Evolutionary conservation across 2,329 filamentous ascomycete genomes (phyloP).

Genomic region (Epichloe uncinata): DNA sequence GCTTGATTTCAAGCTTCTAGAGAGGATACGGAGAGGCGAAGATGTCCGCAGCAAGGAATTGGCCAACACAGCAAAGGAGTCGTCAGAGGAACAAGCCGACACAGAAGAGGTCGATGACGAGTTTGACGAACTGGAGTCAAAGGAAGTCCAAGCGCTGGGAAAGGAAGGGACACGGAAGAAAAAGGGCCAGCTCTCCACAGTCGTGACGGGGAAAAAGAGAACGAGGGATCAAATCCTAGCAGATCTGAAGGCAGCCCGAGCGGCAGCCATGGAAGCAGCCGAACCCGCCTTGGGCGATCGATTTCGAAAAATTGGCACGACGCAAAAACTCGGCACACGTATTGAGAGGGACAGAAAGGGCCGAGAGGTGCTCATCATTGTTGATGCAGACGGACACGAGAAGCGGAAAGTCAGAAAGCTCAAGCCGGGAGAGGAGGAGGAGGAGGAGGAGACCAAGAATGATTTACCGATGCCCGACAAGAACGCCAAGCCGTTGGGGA

Average conservation of each 20-base stretch:
- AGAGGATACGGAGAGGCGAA: slow-evolving; percentile 55
- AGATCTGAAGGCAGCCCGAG: slow-evolving; percentile 49
- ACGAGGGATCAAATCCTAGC: slow-evolving; percentile 54
- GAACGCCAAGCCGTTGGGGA: slow-evolving; percentile 44
- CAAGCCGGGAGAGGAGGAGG: slow-evolving; percentile 23
- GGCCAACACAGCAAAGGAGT: slow-evolving; percentile 14
- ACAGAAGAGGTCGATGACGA: slow-evolving; percentile 47
- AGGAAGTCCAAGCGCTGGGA: slow-evolving; percentile 38
- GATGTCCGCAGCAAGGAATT: slow-evolving; percentile 39
- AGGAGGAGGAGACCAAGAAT: slow-evolving; percentile 21
- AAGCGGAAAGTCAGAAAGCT: slow-evolving; percentile 50
- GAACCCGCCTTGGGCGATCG: slow-evolving; percentile 41
- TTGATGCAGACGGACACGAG: slow-evolving; percentile 53
- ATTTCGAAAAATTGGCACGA: slow-evolving; percentile 52
- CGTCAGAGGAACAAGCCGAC: slow-evolving; percentile 13
- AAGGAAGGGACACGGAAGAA: slow-evolving; percentile 41
- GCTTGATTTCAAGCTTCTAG: slow-evolving; percentile 69
- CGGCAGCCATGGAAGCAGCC: slow-evolving; percentile 42
- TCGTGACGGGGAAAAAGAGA: slow-evolving; percentile 44
- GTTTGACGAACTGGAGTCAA: slow-evolving; percentile 43
- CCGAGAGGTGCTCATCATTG: slow-evolving; percentile 49
- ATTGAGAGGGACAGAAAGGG: slow-evolving; percentile 49
- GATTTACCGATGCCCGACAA: slow-evolving; percentile 41
- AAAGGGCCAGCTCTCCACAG: slow-evolving; percentile 46
- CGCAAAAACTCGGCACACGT: slow-evolving; percentile 38